Conservation (phyloP, 106 monocot species). For the Dendrobium huoshanense region DNA sequence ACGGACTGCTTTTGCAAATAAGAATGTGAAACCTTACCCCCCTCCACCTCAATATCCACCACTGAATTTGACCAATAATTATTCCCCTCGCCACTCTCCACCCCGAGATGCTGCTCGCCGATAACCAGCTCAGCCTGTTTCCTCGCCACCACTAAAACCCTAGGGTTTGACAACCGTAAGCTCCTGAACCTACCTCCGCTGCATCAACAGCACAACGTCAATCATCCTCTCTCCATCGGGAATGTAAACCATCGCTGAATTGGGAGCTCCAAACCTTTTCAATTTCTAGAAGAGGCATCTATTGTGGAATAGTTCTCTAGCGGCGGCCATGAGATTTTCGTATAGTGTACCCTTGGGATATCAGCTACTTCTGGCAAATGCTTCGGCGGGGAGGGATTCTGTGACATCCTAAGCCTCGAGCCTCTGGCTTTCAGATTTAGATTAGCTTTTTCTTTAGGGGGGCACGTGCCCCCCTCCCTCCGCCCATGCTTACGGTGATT, state of each 20-base stretch:
- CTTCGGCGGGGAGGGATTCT: constrained; percentile 36
- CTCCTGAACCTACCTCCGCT: constrained; percentile 20
- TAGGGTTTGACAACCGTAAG: constrained; percentile 73
- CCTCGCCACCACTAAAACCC: constrained; percentile 77
- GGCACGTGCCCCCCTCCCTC: too few species aligned
- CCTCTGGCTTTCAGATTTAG: too few species aligned
- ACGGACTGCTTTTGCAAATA: constrained; percentile 65
- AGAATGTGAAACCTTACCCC: constrained; percentile 60
- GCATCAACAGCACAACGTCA: constrained; percentile 27
- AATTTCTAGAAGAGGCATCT: constrained; percentile 79
- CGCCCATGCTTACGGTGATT: too few species aligned
- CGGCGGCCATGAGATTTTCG: constrained; percentile 23
- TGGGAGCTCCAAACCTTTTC: constrained; percentile 66
- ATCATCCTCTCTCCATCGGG: constrained; percentile 37
- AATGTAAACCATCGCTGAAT: constrained; percentile 56
- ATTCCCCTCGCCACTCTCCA: constrained; percentile 27
- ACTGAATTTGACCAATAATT: constrained; percentile 85
- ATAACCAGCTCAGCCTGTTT: constrained; percentile 61
- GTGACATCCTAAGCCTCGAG: too few species aligned
- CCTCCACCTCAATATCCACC: constrained; percentile 65
- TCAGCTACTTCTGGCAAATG: constrained; percentile 36
- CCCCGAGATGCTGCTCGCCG: constrained; percentile 74
- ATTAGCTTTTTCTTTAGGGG: too few species aligned
- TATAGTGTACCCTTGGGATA: constrained; percentile 19
- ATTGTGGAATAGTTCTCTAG: constrained; percentile 20